Percentiles rank a stretch among this genome's conserved stretches.
Conservation (phyloP, 1,284 basidiomycete species). For the Sphagnurus paluster region DNA sequence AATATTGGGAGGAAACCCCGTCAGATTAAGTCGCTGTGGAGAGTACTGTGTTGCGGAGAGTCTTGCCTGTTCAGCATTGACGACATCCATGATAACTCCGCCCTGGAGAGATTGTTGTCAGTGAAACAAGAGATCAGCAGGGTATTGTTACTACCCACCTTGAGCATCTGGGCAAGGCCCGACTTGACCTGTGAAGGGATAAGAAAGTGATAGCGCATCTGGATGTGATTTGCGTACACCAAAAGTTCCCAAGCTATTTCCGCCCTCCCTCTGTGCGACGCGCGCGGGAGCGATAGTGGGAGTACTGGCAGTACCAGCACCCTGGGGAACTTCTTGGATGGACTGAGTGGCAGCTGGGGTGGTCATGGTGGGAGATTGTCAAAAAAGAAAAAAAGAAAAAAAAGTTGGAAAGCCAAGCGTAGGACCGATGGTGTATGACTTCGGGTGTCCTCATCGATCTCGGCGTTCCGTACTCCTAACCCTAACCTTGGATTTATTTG, state of each 20-base stretch:
- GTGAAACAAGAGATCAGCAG: conserved; percentile 13
- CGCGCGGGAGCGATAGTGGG: conserved; percentile 57
- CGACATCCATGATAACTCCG: conserved; percentile 93
- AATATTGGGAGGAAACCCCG: conserved; percentile 9
- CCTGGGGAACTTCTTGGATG: conserved; percentile 35
- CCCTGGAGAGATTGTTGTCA: conserved; percentile 41
- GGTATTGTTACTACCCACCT: conserved; percentile 47
- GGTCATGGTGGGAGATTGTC: conserved; percentile 21
- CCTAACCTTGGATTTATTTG: conserved; percentile 16
- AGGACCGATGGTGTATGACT: conserved; percentile 5
- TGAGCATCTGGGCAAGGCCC: conserved; percentile 93
- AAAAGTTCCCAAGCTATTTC: conserved; percentile 79
- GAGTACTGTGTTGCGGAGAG: conserved; percentile 22
- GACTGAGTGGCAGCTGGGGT: conserved; percentile 26
- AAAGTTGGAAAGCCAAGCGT: conserved; percentile 4
- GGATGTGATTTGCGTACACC: conserved; percentile 49
- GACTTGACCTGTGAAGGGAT: conserved; percentile 74
- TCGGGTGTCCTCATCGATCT: conserved; percentile 9
- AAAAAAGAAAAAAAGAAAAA: conserved; percentile 7
- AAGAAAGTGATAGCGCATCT: conserved; percentile 11
- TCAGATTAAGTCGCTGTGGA: conserved; percentile 13
- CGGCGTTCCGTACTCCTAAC: conserved; percentile 18
- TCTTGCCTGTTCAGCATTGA: conserved; percentile 77
- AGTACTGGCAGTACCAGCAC: conserved; percentile 32
- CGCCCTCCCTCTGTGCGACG: conserved; percentile 54